A percentile compares a stretch with the other conserved stretches of the same genome.
phyloP scores from a whole-genome alignment of 805 yeast species.

The Grigorovia yakushimaensis region DNA sequence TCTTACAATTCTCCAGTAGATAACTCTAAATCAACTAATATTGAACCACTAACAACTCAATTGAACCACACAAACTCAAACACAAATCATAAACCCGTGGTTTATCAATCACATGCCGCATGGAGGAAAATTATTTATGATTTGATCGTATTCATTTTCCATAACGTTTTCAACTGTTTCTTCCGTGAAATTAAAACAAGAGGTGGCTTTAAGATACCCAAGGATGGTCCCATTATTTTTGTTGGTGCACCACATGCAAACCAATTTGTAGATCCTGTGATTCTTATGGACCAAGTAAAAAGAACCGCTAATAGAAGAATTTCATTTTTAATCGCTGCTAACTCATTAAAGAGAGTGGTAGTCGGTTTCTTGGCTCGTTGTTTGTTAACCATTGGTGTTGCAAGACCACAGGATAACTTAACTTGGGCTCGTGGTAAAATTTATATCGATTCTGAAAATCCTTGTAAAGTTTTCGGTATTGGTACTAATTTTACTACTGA shows the following conservation, averaged over 20 bases:
- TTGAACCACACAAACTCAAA: not conserved
- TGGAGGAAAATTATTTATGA: conserved; percentile 39
- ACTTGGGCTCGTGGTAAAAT: conserved; percentile 58
- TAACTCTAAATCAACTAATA: not conserved
- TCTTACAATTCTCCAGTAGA: not conserved
- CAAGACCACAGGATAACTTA: conserved; percentile 83
- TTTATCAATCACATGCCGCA: conserved; percentile 21
- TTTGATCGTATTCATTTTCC: conserved; percentile 40
- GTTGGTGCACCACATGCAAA: conserved; percentile 98
- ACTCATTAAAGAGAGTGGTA: conserved; percentile 52
- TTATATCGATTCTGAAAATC: conserved; percentile 41
- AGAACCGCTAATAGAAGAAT: conserved; percentile 50
- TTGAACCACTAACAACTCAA: not conserved
- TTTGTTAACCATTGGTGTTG: conserved; percentile 82
- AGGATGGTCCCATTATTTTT: conserved; percentile 74
- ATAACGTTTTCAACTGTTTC: conserved; percentile 50
- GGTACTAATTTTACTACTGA: conserved; percentile 45
- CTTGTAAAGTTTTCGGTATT: conserved; percentile 50
- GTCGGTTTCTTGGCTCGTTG: conserved; percentile 71
- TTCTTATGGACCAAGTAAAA: conserved; percentile 45
- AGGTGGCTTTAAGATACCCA: conserved; percentile 68
- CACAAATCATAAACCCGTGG: not conserved
- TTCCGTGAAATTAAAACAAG: conserved; percentile 84
- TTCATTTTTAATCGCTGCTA: conserved; percentile 69
- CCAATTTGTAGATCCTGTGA: conserved; percentile 72